Base-by-base conservation (phyloP, 352 stramenopile species). In the Globisporangium okanoganense region DNA sequence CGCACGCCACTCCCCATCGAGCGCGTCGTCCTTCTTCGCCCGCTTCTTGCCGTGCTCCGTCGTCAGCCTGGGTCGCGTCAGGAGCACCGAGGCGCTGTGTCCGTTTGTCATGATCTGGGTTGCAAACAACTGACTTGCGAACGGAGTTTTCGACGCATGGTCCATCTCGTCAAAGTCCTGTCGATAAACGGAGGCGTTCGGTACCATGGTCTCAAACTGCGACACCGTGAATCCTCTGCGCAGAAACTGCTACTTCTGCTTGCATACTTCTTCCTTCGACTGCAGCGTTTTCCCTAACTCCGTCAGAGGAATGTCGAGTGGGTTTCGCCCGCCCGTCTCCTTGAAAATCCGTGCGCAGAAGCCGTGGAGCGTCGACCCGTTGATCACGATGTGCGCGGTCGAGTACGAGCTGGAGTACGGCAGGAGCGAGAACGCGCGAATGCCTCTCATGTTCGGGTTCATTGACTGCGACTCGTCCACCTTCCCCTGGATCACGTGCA, bases 61-160 rank as follows among this genome's bases (percentile, higher is more conserved):
- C 22, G 29, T 38, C 22, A 18, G 18, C 18, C 38, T 48, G 0
- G 27, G 54, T 35, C 38, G 38, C 24, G 24, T 36, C 36, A 60
- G 25, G 12, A 60, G 41, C 54, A 60, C 38, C 0, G 38, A 60
- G 1, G 41, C 38, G 38, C 27, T 38, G 36, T 60, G 51, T 18
- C 54, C 38, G n/a, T 60, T 50, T 12, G 35, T 60, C 14, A 20
- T 60, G 41, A 60, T 60, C 41, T 60, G 38, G 27, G 51, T 49
- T 9, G 31, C 38, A 10, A 60, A 60, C 27, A 41, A 4, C 38
- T 22, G 38, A 38, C 22, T 60, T 33, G 38, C 41, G 54, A 27
- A 38, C 6, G 0, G 25, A 41, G 24, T 51, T 36, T 60, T 49
- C 1, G 43, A 29, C n/a, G 12, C 43, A 9, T 49, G 43, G 16